These are phyloP conservation scores for Pestalotiopsis sp. DNA, from an alignment of 2,329 filamentous ascomycete species.

Conservation along the genomic window DNA sequence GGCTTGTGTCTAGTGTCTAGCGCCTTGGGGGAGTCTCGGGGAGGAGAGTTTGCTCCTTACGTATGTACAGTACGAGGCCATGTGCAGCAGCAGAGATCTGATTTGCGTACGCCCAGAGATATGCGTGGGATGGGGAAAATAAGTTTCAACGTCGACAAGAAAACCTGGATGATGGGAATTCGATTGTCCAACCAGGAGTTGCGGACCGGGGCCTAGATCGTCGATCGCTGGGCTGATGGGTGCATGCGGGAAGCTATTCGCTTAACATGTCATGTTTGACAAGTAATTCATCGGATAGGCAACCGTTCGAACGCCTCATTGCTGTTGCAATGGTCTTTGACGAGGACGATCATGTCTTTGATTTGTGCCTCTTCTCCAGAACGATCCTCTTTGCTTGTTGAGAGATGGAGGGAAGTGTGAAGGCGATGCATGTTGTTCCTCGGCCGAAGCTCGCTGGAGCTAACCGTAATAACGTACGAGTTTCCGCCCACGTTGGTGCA, in stretches of 20 bases:
- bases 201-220: not conserved
- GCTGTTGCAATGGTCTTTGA: not conserved
- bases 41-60: not conserved
- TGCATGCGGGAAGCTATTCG: not conserved
- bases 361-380: not conserved
- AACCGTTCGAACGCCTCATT: not conserved
- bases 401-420: no score
- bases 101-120: not conserved
- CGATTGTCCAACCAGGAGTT: constrained; percentile 1
- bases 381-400: no score
- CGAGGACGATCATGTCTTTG: not conserved
- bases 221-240: not conserved
- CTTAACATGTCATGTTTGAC: not conserved
- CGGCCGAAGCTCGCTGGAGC: no score
- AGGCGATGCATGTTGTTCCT: no score
- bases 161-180: not conserved
- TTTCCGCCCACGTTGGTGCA: no score
- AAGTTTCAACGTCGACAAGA: not conserved
- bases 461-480: no score
- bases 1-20: not conserved
- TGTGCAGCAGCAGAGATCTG: not conserved
- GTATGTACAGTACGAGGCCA: not conserved
- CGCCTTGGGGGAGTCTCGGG: not conserved
- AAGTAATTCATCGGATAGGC: not conserved
- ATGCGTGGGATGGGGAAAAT: not conserved